Evolutionary conservation across 163 green algal species (phyloP).

Genomic region (Trebouxiophyceae sp.): DNA sequence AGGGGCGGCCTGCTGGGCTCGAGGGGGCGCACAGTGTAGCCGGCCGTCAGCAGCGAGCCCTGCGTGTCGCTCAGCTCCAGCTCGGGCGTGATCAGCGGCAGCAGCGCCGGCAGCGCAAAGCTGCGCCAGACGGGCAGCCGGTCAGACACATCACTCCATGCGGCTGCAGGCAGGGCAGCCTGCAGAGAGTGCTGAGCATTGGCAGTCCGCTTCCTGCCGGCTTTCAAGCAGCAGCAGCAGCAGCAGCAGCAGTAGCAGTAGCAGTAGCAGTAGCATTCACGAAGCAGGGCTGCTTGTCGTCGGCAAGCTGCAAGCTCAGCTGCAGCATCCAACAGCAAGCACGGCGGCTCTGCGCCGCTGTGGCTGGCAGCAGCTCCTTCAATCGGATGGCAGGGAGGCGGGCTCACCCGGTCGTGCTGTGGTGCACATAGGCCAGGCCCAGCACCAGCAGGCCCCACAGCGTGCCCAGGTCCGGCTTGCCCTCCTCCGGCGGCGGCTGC

Average conservation of each 20-base stretch:
- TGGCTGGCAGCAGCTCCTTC: conserved; percentile 1
- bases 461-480: conserved; percentile 22
- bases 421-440: conserved; percentile 67
- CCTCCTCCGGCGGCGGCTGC: too few species aligned
- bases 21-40: conserved; percentile 49
- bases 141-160: too few species aligned
- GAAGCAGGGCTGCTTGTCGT: neutral
- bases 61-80: conserved; percentile 63
- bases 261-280: neutral
- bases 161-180: too few species aligned
- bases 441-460: conserved; percentile 63
- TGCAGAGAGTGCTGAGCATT: too few species aligned
- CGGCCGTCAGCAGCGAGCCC: conserved; percentile 65
- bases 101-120: conserved; percentile 73
- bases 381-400: neutral
- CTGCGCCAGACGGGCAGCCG: too few species aligned
- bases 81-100: conserved; percentile 69
- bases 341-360: conserved; percentile 66
- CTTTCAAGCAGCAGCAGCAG: too few species aligned
- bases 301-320: too few species aligned
- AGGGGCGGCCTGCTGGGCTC: too few species aligned
- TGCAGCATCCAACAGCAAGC: conserved; percentile 77
- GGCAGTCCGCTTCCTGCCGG: too few species aligned
- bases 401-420: conserved; percentile 52
- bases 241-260: too few species aligned